phyloP scores from a whole-genome alignment of 2,329 filamentous ascomycete genomes.

The Endothia cerciana region DNA sequence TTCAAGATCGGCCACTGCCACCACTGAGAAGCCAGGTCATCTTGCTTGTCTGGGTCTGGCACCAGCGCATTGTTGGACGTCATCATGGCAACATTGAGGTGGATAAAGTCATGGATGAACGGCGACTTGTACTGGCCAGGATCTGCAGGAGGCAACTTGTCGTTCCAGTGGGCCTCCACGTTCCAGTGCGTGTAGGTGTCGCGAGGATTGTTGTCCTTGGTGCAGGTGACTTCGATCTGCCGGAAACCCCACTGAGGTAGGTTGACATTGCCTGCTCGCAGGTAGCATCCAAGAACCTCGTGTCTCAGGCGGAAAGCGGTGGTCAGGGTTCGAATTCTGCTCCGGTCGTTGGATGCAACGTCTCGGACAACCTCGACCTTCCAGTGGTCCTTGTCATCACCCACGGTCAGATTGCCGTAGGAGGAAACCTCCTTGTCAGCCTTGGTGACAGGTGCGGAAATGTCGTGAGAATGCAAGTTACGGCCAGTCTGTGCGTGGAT shows the following conservation, averaged over 20 bases:
- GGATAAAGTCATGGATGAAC: slow-evolving; percentile 96
- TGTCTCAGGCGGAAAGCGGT: slow-evolving; percentile 91
- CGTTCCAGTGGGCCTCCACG: slow-evolving; percentile 92
- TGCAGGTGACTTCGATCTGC: slow-evolving; percentile 96
- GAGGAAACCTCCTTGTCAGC: slow-evolving; percentile 89
- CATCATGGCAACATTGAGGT: slow-evolving; percentile 99
- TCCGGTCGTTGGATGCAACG: slow-evolving; percentile 82
- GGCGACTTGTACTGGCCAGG: slow-evolving; percentile 94
- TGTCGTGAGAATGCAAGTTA: slow-evolving; percentile 93
- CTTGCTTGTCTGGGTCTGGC: slow-evolving; percentile 97
- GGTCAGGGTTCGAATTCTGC: slow-evolving; percentile 85
- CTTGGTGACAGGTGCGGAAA: slow-evolving; percentile 88
- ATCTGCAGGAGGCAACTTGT: slow-evolving; percentile 85
- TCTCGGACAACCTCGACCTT: slow-evolving; percentile 89
- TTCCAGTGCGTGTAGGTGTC: slow-evolving; percentile 99
- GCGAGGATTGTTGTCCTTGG: slow-evolving; percentile 87
- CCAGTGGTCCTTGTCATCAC: slow-evolving; percentile 98
- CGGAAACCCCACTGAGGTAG: slow-evolving; percentile 99
- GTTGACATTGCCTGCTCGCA: slow-evolving; percentile 93
- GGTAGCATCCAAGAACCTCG: slow-evolving; percentile 82
- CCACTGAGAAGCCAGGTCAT: slow-evolving; percentile 93
- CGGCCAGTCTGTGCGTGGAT: slow-evolving; percentile 95
- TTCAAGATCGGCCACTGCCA: slow-evolving; percentile 99
- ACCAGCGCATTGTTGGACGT: slow-evolving; percentile 98
- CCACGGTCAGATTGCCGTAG: slow-evolving; percentile 94